Evolutionary conservation across 1,284 basidiomycete genomes (phyloP), one percentile per base, ranked within the genome.

Genomic region (Puccinia brachypodii): DNA sequence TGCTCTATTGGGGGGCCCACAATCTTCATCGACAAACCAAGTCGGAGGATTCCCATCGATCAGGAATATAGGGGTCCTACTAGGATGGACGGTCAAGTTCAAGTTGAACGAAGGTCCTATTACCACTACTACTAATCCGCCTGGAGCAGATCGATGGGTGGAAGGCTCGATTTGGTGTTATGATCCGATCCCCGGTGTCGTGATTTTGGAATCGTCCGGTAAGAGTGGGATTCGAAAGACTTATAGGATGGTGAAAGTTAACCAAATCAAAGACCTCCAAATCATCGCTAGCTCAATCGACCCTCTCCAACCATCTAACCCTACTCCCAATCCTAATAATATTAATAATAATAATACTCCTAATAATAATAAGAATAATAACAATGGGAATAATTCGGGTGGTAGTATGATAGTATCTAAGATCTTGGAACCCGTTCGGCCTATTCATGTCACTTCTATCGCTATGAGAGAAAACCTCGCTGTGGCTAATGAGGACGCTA

Each of bases 101-200:
- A 81, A 81, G 56, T n/a, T 81, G 19, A 73, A 75, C 44, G 78
- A 73, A 62, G 33, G 60, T 22, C 13, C 33, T 8, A n/a, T 22
- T 42, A 33, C 58, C 13, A n/a, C n/a, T 50, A 22, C 22, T 50
- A 50, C 11, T 50, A 50, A 50, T 50, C 9, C 47, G 11, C 11
- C 69, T 7, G n/a, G 36, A 14, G 44, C 22, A 44, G 73, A 81
- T 19, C 36, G 73, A 42, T 75, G 71, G 72, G 80, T 69, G 25
- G 72, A 81, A 40, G 80, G 80, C 1, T 53, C 56, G 53, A 62
- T 81, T 25, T 81, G 80, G 80, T 81, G 72, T 31, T 81, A 81
- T 25, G 80, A 81, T 40, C 73, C 80, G n/a, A 42, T 81, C 28
- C 28, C 80, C 1, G 80, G 80, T 3, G 80, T 75, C 9, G 50